Evolutionary conservation across 2,329 filamentous ascomycete species (phyloP), one percentile per base, ranked within the genome.

Genomic region (Xenosphaeropsis pyriputrescens): DNA sequence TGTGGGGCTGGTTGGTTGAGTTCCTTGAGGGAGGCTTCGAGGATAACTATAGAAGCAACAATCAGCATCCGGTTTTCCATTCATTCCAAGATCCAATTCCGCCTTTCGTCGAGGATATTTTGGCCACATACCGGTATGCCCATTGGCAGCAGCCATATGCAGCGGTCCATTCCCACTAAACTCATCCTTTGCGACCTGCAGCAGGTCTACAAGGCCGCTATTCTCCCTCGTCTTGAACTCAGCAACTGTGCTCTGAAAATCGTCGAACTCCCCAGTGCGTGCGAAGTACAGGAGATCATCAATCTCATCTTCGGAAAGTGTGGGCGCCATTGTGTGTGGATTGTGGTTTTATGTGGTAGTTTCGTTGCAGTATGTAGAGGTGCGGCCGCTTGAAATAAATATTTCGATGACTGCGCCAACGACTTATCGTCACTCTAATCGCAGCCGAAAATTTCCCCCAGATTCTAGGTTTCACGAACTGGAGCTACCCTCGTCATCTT

Each of bases 131-230:
- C 85, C 81, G 43, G 73, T 52, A 54, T 94, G 80, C 1, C 89
- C 89, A 55, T 98, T 98, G 18, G 85, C 91, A 17, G 85, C 78
- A 6, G 88, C 85, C 74, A 93, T 95, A 61, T 98, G 91, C 53
- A 96, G 59, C 34, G 75, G 65, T 38, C 79, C 81, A 45, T 86
- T 93, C 40, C 84, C 82, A 45, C 79, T 83, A 47, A 78, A 72
- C 32, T 75, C 68, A 54, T 94, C 86, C 46, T 76, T 74, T 17
- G 82, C 81, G 12, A 73, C 72, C 36, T 69, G 58, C 34, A 95
- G 58, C 41, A 94, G 68, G 40, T 78, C 70, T n/a, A 72, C 67
- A 2, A 69, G 56, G 0, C 72, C 38, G 7, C 65, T 67, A 41
- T 63, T 67, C 54, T 85, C 75, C 40, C 78, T 70, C 46, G 69